These are phyloP conservation scores for Tricharina praecox DNA, from an alignment of 495 filamentous ascomycete species.

Conservation along the genomic window DNA sequence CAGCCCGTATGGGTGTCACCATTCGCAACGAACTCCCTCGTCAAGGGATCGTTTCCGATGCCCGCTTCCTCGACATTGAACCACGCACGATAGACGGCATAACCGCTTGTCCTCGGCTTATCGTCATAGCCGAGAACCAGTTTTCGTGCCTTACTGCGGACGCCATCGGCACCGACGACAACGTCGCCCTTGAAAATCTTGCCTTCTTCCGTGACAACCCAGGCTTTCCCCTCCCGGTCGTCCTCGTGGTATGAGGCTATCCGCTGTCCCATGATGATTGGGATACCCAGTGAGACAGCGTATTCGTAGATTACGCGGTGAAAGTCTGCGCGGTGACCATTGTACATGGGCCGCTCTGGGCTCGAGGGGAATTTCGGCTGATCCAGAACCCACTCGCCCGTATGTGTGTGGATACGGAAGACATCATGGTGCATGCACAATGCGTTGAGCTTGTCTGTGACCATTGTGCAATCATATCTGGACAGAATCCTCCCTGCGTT, in stretches of 20 bases:
- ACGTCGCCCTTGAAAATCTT: slow-evolving; percentile 38
- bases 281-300: slow-evolving; percentile 38
- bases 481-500: slow-evolving; percentile 24
- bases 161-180: slow-evolving; percentile 47
- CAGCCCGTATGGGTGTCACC: slow-evolving; percentile 48
- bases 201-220: slow-evolving; percentile 33
- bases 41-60: slow-evolving; percentile 40
- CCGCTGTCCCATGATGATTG: slow-evolving; percentile 37
- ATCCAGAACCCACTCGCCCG: slow-evolving; percentile 21
- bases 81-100: slow-evolving; percentile 44
- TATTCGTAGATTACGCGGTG: slow-evolving; percentile 44
- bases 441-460: slow-evolving; percentile 15
- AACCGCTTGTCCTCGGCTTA: slow-evolving; percentile 41
- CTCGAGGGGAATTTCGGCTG: slow-evolving; percentile 16
- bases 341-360: slow-evolving; percentile 27
- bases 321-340: slow-evolving; percentile 48
- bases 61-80: slow-evolving; percentile 42
- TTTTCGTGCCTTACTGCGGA: slow-evolving; percentile 41
- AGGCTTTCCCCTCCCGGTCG: slow-evolving; percentile 36
- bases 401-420: slow-evolving; percentile 21
- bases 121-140: slow-evolving; percentile 48
- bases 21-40: slow-evolving; percentile 41
- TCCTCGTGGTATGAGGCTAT: slow-evolving; percentile 47
- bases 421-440: slow-evolving; percentile 23
- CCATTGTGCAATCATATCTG: slow-evolving; percentile 17